Base-by-base conservation (phyloP, 1,284 basidiomycete genomes). In the Cutaneotrichosporon daszewskae region DNA sequence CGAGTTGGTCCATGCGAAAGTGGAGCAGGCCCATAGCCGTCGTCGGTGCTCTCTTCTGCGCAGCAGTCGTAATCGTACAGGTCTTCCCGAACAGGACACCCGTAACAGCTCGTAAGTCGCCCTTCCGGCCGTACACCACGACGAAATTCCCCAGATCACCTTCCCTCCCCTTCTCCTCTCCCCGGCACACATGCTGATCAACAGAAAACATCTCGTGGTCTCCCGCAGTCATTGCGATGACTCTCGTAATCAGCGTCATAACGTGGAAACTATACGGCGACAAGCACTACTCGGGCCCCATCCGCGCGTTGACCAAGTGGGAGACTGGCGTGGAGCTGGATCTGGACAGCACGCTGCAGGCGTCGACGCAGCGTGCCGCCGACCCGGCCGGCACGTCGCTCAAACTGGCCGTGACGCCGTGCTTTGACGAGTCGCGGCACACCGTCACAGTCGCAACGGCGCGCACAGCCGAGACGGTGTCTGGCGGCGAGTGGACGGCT, bases 301-400 rank as follows among this genome's bases (percentile, higher is more conserved):
- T 72, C 29, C 57, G 61, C 40, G 62, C 68, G 0, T 45, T 72
- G 22, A 72, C 69, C 0, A 68, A 68, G 43, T 72, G 69, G 69
- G 59, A 70, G 36, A 64, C 68, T 9, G 69, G 69, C 13, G 61
- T 69, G 9, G 68, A 68, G 39, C 64, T 72, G 14, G 68, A 70
- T 46, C 49, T 60, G 13, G 55, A 56, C 40, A 32, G 42, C 14
- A 54, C 58, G 6, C 43, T 60, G 28, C 43, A 48, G 11, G 38
- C 42, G 4, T 40, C 37, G 8, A 45, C 43, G 14, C 39, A 33
- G 24, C 31, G 39, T 27, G 36, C 22, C 22, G 24, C 37, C 5
- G 14, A 5, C 20, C 12, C 18, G 3, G 25, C 31, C 19, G 34
- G 16, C 10, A 37, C 45, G 5, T 37, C 34, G 24, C 35, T 47